Conservation (phyloP, 208 protist genomes). For the Crithidia thermophila region DNA sequence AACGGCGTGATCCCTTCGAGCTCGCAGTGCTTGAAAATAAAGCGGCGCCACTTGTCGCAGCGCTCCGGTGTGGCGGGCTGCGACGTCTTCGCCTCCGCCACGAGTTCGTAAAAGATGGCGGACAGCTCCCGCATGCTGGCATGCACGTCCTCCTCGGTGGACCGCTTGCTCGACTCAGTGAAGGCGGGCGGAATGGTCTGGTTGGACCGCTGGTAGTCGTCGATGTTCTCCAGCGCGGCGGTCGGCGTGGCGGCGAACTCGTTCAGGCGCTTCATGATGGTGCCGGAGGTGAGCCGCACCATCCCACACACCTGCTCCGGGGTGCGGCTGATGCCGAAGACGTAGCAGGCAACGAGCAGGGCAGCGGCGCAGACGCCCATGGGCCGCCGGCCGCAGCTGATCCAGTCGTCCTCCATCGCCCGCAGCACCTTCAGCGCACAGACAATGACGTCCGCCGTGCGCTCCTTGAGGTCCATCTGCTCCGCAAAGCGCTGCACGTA, state of each 20-base stretch:
- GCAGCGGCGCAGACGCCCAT: constrained; percentile 91
- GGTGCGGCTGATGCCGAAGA: constrained; percentile 78
- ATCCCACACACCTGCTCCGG: constrained; percentile 89
- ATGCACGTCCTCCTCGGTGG: constrained; percentile 70
- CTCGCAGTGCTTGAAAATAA: constrained; percentile 77
- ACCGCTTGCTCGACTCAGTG: constrained; percentile 41
- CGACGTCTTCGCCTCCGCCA: constrained; percentile 83
- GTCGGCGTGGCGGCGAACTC: constrained; percentile 88
- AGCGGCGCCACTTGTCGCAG: constrained; percentile 78
- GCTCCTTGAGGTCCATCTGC: constrained; percentile 80
- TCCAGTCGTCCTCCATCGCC: constrained; percentile 93
- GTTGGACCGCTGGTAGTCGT: constrained; percentile 68
- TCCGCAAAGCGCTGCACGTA: constrained; percentile 88
- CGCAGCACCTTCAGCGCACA: constrained; percentile 89
- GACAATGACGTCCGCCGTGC: constrained; percentile 68
- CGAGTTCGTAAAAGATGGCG: constrained; percentile 84
- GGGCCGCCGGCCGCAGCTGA: constrained; percentile 84
- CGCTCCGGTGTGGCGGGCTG: constrained; percentile 71
- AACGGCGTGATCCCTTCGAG: constrained; percentile 56
- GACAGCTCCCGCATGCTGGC: constrained; percentile 79
- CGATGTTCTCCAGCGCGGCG: constrained; percentile 71
- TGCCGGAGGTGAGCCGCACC: constrained; percentile 81
- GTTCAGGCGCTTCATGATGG: constrained; percentile 75
- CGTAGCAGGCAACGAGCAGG: constrained; percentile 86
- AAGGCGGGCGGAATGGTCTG: constrained; percentile 79